Conservation (phyloP, 192 early-diverging fungal genomes). For the Entomortierella beljakovae region DNA sequence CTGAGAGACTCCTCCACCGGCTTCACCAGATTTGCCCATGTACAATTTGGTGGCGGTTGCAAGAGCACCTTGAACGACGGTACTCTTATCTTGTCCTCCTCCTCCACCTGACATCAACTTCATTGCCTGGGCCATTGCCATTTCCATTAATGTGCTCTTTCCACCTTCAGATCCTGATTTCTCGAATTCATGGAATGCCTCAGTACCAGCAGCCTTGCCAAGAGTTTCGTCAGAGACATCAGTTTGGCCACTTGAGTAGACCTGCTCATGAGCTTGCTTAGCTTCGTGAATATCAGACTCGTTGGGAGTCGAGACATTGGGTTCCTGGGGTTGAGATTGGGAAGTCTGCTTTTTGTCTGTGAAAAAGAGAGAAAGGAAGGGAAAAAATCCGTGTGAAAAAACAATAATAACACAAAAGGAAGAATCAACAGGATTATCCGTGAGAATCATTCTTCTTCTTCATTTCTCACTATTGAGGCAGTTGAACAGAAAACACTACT, state of each 20-base stretch:
- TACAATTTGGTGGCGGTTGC: slow-evolving; percentile 45
- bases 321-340: background rate
- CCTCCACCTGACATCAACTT: slow-evolving; percentile 41
- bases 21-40: slow-evolving; percentile 19
- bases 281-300: slow-evolving; percentile 30
- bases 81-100: slow-evolving; percentile 29
- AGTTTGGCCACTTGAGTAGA: slow-evolving; percentile 28
- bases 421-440: no score
- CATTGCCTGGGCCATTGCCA: slow-evolving; percentile 47
- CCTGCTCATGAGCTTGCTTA: slow-evolving; percentile 33
- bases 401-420: background rate
- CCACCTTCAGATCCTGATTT: slow-evolving; percentile 6
- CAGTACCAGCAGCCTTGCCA: slow-evolving; percentile 48
- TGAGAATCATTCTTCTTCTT: no score
- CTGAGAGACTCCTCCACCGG: background rate
- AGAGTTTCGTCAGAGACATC: slow-evolving; percentile 38
- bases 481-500: no score
- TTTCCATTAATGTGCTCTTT: slow-evolving; percentile 37
- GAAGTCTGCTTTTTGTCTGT: slow-evolving; percentile 11
- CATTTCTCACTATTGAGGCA: no score
- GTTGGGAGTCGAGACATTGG: slow-evolving; percentile 12
- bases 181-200: slow-evolving; percentile 32
- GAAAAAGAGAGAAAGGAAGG: background rate
- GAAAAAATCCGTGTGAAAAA: slow-evolving; percentile 11
- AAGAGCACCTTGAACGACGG: slow-evolving; percentile 30